These are phyloP conservation scores for Boehmeria nivea DNA, from an alignment of 306 rosid species.

Conservation along the genomic window DNA sequence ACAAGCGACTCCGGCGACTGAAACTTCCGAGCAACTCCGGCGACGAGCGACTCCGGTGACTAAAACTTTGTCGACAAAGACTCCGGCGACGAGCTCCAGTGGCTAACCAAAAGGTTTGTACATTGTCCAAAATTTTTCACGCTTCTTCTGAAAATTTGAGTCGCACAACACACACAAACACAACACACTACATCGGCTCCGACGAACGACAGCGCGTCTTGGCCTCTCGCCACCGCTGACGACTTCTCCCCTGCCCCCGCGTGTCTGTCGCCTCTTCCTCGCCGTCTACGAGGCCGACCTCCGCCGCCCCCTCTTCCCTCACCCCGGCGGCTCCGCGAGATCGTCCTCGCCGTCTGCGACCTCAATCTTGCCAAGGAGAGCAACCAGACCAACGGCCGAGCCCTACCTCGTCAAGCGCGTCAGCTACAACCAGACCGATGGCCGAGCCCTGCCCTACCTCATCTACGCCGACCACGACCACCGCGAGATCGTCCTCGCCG, in stretches of 20 bases:
- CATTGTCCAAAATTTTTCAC: too few species aligned
- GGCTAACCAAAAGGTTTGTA: too few species aligned
- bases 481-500: constrained; percentile 65
- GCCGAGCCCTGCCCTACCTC: constrained; percentile 71
- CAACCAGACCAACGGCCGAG: constrained; percentile 73
- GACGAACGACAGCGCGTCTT: constrained; percentile 80
- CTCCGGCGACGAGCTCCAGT: too few species aligned
- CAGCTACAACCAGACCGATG: constrained; percentile 41
- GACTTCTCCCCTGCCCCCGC: constrained; percentile 74
- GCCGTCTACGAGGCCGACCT: constrained; percentile 86
- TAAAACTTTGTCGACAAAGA: too few species aligned
- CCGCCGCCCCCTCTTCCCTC: constrained; percentile 22
- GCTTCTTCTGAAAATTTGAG: too few species aligned
- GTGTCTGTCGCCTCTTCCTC: constrained; percentile 68
- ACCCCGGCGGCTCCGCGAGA: constrained; percentile 45
- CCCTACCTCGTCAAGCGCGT: constrained; percentile 54
- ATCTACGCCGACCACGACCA: constrained; percentile 68
- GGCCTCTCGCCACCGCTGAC: constrained; percentile 58
- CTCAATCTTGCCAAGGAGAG: too few species aligned
- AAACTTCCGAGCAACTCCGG: too few species aligned
- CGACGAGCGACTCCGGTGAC: too few species aligned
- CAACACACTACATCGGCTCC: constrained; percentile 61
- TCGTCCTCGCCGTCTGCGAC: too few species aligned
- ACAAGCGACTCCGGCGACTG: too few species aligned
- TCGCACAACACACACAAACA: too few species aligned